These are phyloP conservation scores for Achaetomiella virescens DNA, from an alignment of 495 filamentous ascomycete genomes.

Conservation along the genomic window DNA sequence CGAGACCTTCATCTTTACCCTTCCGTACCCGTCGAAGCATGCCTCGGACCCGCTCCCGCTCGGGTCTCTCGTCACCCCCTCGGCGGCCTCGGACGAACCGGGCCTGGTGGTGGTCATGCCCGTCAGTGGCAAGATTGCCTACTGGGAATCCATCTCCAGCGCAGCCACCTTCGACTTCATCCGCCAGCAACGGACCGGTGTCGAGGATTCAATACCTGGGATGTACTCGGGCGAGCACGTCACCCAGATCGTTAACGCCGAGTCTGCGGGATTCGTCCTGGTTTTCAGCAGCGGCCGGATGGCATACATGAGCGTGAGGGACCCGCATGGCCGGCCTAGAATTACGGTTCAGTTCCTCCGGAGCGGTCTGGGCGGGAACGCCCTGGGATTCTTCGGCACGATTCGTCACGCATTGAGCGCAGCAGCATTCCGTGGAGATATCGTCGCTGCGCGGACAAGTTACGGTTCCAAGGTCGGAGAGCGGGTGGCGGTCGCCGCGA, in stretches of 20 bases:
- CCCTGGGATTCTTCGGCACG: slow-evolving; percentile 65
- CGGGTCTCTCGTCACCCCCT: slow-evolving; percentile 69
- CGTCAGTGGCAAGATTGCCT: slow-evolving; percentile 73
- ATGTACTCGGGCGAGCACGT: slow-evolving; percentile 74
- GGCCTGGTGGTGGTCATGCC: slow-evolving; percentile 82
- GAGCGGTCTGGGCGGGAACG: slow-evolving; percentile 44
- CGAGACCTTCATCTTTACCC: slow-evolving; percentile 66
- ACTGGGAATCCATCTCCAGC: slow-evolving; percentile 89
- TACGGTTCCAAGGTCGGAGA: slow-evolving; percentile 68
- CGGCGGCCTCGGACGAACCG: slow-evolving; percentile 64
- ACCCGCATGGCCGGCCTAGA: slow-evolving; percentile 75
- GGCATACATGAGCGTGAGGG: slow-evolving; percentile 76
- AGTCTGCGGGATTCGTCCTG: slow-evolving; percentile 75
- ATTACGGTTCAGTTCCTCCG: slow-evolving; percentile 71
- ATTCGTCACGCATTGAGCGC: slow-evolving; percentile 65
- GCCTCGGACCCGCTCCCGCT: slow-evolving; percentile 63
- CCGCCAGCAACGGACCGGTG: slow-evolving; percentile 66
- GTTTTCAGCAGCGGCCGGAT: slow-evolving; percentile 77
- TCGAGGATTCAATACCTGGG: slow-evolving; percentile 65
- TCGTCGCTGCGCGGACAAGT: slow-evolving; percentile 69
- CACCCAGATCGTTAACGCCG: slow-evolving; percentile 68
- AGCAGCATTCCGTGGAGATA: slow-evolving; percentile 60
- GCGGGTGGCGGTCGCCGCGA: slow-evolving; percentile 72
- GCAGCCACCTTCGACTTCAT: slow-evolving; percentile 70
- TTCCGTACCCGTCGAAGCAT: slow-evolving; percentile 65